Evolutionary conservation across 1,284 basidiomycete genomes (phyloP).

Genomic region (Amylostereum chailletii): DNA sequence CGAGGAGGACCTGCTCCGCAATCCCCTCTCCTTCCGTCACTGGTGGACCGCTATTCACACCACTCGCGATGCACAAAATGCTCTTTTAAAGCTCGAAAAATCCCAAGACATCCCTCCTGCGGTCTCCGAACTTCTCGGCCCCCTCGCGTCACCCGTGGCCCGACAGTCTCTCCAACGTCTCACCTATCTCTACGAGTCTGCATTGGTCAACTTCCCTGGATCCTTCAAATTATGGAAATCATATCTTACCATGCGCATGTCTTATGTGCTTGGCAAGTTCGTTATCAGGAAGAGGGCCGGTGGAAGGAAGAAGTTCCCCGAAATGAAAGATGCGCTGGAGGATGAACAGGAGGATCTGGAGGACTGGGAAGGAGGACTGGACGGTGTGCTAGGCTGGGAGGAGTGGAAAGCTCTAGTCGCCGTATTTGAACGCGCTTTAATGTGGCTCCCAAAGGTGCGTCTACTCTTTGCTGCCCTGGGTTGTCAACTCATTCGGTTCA

Average conservation of each 20-base stretch:
- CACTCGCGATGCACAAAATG: constrained; percentile 57
- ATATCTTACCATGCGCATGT: constrained; percentile 80
- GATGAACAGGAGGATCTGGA: constrained; percentile 73
- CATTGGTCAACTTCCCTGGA: constrained; percentile 79
- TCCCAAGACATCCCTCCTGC: constrained; percentile 38
- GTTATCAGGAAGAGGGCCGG: constrained; percentile 68
- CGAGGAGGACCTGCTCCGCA: constrained; percentile 94
- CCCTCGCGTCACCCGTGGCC: constrained; percentile 64
- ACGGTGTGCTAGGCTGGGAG: constrained; percentile 84
- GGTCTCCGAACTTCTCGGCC: constrained; percentile 51
- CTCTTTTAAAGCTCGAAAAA: constrained; percentile 49
- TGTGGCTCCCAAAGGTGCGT: constrained; percentile 86
- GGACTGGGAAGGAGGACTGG: constrained; percentile 79
- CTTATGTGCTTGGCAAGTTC: constrained; percentile 77
- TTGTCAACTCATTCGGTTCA: not conserved
- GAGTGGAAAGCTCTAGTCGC: constrained; percentile 92
- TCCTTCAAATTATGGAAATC: constrained; percentile 95
- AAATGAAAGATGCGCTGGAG: constrained; percentile 83
- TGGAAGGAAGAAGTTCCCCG: constrained; percentile 81
- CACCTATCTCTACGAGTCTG: constrained; percentile 89
- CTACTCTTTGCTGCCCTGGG: constrained; percentile 8
- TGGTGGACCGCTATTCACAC: constrained; percentile 88
- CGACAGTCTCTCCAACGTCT: constrained; percentile 76
- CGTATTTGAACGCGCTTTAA: constrained; percentile 86
- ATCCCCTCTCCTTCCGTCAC: constrained; percentile 83